Evolutionary conservation across 1,284 basidiomycete species (phyloP).

Genomic region (Salmacisia buchloeana): DNA sequence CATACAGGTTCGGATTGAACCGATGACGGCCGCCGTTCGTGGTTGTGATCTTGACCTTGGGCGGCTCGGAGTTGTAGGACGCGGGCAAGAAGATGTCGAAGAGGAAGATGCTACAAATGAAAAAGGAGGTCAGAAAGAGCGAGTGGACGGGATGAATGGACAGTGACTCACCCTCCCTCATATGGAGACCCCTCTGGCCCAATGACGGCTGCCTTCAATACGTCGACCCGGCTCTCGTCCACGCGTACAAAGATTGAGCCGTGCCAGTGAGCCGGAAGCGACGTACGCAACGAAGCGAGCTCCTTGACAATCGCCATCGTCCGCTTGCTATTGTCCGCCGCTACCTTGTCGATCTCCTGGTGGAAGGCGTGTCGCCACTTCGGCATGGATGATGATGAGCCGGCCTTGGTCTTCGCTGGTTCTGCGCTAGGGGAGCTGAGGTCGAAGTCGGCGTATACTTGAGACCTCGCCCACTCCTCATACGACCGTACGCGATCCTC

Average conservation of each 20-base stretch:
- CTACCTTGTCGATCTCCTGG: conserved; percentile 17
- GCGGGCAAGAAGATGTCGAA: conserved; percentile 86
- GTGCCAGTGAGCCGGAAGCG: conserved; percentile 79
- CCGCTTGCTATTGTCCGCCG: conserved; percentile 62
- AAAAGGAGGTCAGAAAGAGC: conserved; percentile 1
- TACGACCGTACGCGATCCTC: conserved; percentile 66
- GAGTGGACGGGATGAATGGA: background rate
- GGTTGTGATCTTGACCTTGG: conserved; percentile 82
- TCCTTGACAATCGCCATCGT: conserved; percentile 87
- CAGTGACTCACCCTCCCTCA: conserved; percentile 6
- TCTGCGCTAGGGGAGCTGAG: conserved; percentile 56
- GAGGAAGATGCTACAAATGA: conserved; percentile 49
- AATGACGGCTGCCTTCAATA: conserved; percentile 12
- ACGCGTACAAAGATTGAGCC: conserved; percentile 82
- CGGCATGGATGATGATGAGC: background rate
- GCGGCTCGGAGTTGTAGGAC: conserved; percentile 72
- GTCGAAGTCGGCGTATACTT: conserved; percentile 82
- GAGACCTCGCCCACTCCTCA: conserved; percentile 70
- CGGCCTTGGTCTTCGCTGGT: background rate
- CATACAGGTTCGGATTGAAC: conserved; percentile 86
- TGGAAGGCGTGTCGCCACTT: conserved; percentile 10
- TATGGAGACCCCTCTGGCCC: conserved; percentile 14
- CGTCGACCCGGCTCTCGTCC: conserved; percentile 59
- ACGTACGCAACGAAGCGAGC: conserved; percentile 82
- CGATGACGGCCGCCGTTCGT: conserved; percentile 81